A percentile compares a stretch with the other conserved stretches of the same genome.
Conservation (phyloP, 495 filamentous ascomycete genomes). For the Xylaria palmicola region DNA sequence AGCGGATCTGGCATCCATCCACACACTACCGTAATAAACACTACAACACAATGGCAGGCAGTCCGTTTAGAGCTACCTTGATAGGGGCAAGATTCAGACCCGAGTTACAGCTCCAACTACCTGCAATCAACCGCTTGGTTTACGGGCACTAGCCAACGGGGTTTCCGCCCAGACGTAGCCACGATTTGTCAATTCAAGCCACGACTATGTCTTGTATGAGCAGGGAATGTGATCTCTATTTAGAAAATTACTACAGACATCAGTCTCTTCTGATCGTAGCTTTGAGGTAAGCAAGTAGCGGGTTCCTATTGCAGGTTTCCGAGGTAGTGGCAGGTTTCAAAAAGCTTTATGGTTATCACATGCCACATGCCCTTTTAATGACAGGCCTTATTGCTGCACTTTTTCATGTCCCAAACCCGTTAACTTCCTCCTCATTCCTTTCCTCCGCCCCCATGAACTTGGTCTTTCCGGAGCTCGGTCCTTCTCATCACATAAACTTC, state of each 20-base stretch:
- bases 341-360: conserved; percentile 9
- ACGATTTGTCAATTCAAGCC: conserved; percentile 12
- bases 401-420: not conserved
- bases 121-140: not conserved
- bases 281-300: conserved; percentile 8
- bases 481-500: not conserved
- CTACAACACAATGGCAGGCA: not conserved
- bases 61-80: not conserved
- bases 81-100: conserved; percentile 3
- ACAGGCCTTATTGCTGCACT: not conserved
- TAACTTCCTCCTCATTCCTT: not conserved
- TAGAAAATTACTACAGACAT: conserved; percentile 14
- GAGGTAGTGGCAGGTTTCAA: conserved; percentile 2
- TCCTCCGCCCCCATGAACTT: not conserved
- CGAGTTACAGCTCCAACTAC: not conserved
- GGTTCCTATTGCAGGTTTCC: conserved; percentile 10
- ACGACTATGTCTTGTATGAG: not conserved
- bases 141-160: not conserved
- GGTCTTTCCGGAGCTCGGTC: not conserved
- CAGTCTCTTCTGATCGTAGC: conserved; percentile 8
- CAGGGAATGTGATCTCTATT: conserved; percentile 12
- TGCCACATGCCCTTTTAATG: conserved; percentile 5
- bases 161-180: conserved; percentile 1
- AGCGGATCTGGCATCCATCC: conserved; percentile 7
- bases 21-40: not conserved